Base-by-base conservation (phyloP, 768 basidiomycete genomes). In the Suillus sp. region DNA sequence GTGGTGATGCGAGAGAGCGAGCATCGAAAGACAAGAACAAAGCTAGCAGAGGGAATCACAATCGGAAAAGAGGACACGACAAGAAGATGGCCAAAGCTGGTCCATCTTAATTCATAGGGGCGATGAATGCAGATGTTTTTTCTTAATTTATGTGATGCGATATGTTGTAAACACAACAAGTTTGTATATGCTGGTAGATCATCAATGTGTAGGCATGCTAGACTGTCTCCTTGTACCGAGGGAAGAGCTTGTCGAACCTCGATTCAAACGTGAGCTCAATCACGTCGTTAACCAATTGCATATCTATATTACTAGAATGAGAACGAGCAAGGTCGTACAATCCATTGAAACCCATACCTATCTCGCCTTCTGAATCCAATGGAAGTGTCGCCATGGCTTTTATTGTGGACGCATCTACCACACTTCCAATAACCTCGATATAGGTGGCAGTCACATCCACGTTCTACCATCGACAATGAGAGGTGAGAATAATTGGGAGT, bases 31-130 rank as follows among this genome's bases (percentile, higher is more conserved):
- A 90, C 67, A 91, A 86, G 73, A 85, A 90, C 68, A 93, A 90
- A 75, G 85, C 90, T 16, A 88, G 87, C 59, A 78, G 84, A 55
- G 87, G 74, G 2, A 95, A 94, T 69, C 88, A 87, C 70, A 82
- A 88, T 64, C 81, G 94, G 37, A 94, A 91, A 74, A 78, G 91
- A 59, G 95, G 93, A 0, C 91, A 93, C 70, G 95, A 95, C 74
- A 91, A 88, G 77, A 97, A 97, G 79, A 88, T 96, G 91, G 82
- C 85, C 11, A 83, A 80, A 63, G 85, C 79, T 62, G 83, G 79
- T 20, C 77, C 78, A 45, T 68, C 76, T 11, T 48, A 47, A 25
- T 74, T 53, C 43, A 37, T 18, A 22, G 40, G 51, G 30, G 51
- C 30, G 18, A 32, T 32, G 4, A 4, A 37, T 56, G 55, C 14